Evolutionary conservation across 345 rosid species (phyloP).

Genomic region (Heritiera littoralis): DNA sequence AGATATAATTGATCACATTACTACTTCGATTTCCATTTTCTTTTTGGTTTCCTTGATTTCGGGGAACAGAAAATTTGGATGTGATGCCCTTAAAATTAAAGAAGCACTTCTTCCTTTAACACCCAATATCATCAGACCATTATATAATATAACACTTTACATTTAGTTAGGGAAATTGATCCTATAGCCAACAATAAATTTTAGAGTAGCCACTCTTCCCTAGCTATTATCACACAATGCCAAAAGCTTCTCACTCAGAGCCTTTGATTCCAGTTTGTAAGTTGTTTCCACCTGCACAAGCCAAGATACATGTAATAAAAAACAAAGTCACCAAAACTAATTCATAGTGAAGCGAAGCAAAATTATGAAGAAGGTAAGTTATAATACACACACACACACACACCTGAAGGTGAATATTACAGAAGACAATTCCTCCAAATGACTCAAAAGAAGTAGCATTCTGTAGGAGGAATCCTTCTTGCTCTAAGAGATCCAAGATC

Average conservation of each 20-base stretch:
- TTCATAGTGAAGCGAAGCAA: not conserved
- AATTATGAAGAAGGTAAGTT: not conserved
- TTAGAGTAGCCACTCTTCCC: too few relatives aligned
- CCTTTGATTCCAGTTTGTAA: not conserved
- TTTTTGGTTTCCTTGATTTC: too few relatives aligned
- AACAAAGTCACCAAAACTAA: not conserved
- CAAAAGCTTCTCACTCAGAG: not conserved
- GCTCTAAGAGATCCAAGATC: slow-evolving; percentile 9
- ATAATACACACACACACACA: not conserved
- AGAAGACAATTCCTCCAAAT: not conserved
- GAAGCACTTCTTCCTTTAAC: too few relatives aligned
- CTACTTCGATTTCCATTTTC: too few relatives aligned
- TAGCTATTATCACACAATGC: not conserved
- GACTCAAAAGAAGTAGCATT: not conserved
- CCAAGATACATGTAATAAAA: not conserved
- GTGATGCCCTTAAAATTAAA: too few relatives aligned
- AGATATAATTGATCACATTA: too few relatives aligned
- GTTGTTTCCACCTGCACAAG: not conserved
- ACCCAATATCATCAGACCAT: too few relatives aligned
- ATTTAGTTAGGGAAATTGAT: too few relatives aligned
- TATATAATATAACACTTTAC: too few relatives aligned
- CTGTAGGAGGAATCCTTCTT: not conserved
- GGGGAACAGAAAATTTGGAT: too few relatives aligned
- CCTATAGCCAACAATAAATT: too few relatives aligned
- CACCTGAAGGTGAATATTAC: slow-evolving; percentile 12